These are phyloP conservation scores for Boletales sp. DNA, from an alignment of 768 basidiomycete species.

Conservation along the genomic window DNA sequence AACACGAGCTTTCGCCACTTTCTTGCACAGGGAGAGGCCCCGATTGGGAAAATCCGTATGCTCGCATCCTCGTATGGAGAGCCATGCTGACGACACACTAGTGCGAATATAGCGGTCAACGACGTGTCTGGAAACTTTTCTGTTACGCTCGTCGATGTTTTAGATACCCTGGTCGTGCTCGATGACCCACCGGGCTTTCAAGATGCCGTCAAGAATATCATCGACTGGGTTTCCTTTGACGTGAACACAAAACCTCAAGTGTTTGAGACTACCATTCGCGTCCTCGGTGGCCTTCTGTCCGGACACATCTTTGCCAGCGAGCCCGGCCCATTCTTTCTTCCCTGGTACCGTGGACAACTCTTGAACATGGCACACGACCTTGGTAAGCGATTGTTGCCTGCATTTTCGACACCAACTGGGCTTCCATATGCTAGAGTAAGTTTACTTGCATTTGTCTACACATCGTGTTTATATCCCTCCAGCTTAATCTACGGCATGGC, in stretches of 20 bases:
- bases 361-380: constrained; percentile 82
- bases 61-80: constrained; percentile 12
- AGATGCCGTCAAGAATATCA: constrained; percentile 76
- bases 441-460: not conserved
- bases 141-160: constrained; percentile 72
- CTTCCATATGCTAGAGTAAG: constrained; percentile 85
- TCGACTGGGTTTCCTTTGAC: constrained; percentile 84
- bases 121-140: constrained; percentile 96
- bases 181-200: constrained; percentile 77
- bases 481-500: constrained; percentile 86
- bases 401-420: constrained; percentile 89
- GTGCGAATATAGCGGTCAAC: constrained; percentile 74
- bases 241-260: constrained; percentile 97
- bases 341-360: constrained; percentile 83
- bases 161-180: constrained; percentile 90
- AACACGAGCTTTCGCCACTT: constrained; percentile 72
- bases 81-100: constrained; percentile 23
- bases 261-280: constrained; percentile 95
- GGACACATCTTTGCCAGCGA: constrained; percentile 80
- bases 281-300: constrained; percentile 85
- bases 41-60: constrained; percentile 80
- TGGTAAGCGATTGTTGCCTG: constrained; percentile 81
- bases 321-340: constrained; percentile 62
- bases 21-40: constrained; percentile 87
- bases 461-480: constrained; percentile 1